Base-by-base conservation (phyloP, 441 rosid genomes). In the Erysimum cheiri region DNA sequence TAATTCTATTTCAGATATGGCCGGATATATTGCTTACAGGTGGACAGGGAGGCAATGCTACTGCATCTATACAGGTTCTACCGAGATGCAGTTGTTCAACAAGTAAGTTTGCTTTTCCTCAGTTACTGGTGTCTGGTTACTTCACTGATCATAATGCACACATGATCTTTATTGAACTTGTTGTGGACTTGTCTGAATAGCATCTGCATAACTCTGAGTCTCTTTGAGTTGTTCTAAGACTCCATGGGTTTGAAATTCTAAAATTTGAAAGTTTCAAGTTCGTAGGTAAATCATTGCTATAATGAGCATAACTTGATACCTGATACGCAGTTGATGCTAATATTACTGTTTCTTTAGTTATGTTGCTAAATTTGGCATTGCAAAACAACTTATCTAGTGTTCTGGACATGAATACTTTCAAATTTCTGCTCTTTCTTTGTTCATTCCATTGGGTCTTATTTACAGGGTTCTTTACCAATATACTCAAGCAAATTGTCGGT, bases 1-100 rank as follows among this genome's bases (percentile, higher is more conserved):
- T 49, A 56, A 52, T 54, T 65, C 33, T 53, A 28, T 71, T 65
- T 65, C 80, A 96, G 99, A 60, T 96, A 96, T 78, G 99, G 97
- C 66, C 88, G 99, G 80, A 89, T 96, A 77, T 96, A 96, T 81
- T 96, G 99, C 84, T 83, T 96, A 80, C 98, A 92, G 83, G 84
- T 89, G 80, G 99, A 96, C 82, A 92, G 92, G 83, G 89, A 91
- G 77, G 97, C 98, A 57, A 96, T 96, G 98, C 84, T 84, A 46
- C 91, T 96, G 52, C 91, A 96, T 78, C 85, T 80, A 3, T 92
- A 96, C 80, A 84, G 96, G 77, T 92, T 96, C 80, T 96, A 92
- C 80, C 91, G 96, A 8, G 99, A 96, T 84, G 99, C 97, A 80
- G 91, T 96, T 63, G 81, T 96, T 39, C 97, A 85, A 78, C 98